Evolutionary conservation across 2,329 filamentous ascomycete species (phyloP).

Genomic region (Parastagonospora avenae): DNA sequence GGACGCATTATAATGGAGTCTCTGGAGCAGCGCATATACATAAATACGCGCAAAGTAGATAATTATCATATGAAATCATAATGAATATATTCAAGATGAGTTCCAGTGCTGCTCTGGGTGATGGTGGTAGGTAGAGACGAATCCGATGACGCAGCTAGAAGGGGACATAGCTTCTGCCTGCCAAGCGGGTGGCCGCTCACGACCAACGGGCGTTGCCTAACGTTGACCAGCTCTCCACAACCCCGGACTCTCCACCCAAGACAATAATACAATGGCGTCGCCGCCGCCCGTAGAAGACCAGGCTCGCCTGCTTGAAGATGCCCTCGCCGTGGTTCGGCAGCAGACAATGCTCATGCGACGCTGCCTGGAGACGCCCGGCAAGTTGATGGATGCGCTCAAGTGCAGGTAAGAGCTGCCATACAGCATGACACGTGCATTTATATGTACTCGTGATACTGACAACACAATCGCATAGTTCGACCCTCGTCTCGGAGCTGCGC

Average conservation of each 20-base stretch:
- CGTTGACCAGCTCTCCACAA: slow-evolving; percentile 33
- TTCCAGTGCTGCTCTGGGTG: neutral
- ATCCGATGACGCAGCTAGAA: slow-evolving; percentile 34
- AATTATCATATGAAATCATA: neutral
- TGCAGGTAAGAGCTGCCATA: slow-evolving; percentile 73
- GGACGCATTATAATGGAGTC: slow-evolving; percentile 22
- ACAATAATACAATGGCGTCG: slow-evolving; percentile 52
- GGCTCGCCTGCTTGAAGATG: slow-evolving; percentile 95
- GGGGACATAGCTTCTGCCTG: slow-evolving; percentile 35
- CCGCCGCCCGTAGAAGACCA: slow-evolving; percentile 60
- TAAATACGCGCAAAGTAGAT: slow-evolving; percentile 2
- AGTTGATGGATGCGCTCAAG: slow-evolving; percentile 99
- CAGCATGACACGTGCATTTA: neutral
- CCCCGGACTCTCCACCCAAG: slow-evolving; percentile 29
- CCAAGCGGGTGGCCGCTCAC: slow-evolving; percentile 29
- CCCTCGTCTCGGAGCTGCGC: slow-evolving; percentile 95
- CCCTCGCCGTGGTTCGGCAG: slow-evolving; percentile 92
- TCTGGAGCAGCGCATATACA: neutral
- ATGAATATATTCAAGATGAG: neutral
- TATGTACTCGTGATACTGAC: slow-evolving; percentile 4
- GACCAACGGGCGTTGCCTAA: slow-evolving; percentile 24
- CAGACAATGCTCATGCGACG: slow-evolving; percentile 97
- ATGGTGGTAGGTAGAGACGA: neutral
- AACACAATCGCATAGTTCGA: slow-evolving; percentile 68
- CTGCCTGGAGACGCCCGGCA: slow-evolving; percentile 94